Conservation (phyloP, 441 rosid species). For the Pelargonium australe region DNA sequence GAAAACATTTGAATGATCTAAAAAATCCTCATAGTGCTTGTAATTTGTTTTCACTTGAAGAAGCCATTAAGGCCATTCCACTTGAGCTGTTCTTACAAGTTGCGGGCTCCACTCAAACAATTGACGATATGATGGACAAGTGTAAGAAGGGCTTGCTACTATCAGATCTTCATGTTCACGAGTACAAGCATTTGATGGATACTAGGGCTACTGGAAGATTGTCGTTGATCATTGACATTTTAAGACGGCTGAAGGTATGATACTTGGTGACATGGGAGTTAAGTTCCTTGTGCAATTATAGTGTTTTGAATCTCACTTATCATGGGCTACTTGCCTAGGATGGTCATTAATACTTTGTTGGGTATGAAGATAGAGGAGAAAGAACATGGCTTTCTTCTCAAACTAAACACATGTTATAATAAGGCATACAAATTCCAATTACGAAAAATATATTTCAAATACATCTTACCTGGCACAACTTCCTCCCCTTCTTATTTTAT, state of each 20-base stretch:
- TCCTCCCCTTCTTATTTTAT: slow-evolving; percentile 2
- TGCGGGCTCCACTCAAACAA: slow-evolving; percentile 61
- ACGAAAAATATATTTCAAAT: not conserved
- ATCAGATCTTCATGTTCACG: slow-evolving; percentile 62
- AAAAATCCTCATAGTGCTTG: slow-evolving; percentile 34
- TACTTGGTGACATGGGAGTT: slow-evolving; percentile 16
- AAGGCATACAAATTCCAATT: not conserved
- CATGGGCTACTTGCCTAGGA: not conserved
- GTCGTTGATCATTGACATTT: slow-evolving; percentile 70
- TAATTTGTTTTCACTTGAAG: slow-evolving; percentile 66
- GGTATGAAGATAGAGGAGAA: not conserved
- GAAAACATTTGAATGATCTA: slow-evolving; percentile 24
- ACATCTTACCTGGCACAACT: not conserved
- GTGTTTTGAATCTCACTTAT: slow-evolving; percentile 11
- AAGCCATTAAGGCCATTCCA: slow-evolving; percentile 73
- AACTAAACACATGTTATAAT: not conserved
- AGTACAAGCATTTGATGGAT: slow-evolving; percentile 73
- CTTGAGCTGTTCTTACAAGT: slow-evolving; percentile 82
- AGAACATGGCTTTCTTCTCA: not conserved
- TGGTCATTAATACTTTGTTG: not conserved
- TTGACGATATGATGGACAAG: slow-evolving; percentile 69
- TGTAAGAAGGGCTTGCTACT: slow-evolving; percentile 68
- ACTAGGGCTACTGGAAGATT: slow-evolving; percentile 79
- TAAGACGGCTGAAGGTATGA: slow-evolving; percentile 80
- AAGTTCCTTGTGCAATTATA: slow-evolving; percentile 9